Conservation (phyloP, 2,329 filamentous ascomycete genomes). For the Claviceps sp. region DNA sequence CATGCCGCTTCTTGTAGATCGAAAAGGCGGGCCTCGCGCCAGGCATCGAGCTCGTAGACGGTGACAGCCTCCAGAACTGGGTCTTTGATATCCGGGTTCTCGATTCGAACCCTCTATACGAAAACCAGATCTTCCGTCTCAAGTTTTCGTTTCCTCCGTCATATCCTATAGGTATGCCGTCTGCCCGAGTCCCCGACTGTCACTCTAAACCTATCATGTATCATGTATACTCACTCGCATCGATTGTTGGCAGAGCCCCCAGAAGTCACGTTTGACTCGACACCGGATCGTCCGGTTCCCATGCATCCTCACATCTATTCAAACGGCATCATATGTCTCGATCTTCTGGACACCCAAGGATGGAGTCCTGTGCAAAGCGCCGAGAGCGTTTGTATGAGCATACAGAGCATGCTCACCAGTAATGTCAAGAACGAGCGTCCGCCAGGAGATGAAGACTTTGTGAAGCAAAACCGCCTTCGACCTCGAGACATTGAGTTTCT, state of each 20-base stretch:
- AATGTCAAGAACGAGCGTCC: constrained; percentile 87
- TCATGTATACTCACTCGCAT: background rate
- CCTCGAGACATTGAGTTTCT: constrained; percentile 86
- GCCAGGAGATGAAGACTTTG: constrained; percentile 81
- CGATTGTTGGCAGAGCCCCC: constrained; percentile 55
- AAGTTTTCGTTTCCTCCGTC: constrained; percentile 72
- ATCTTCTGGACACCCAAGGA: constrained; percentile 73
- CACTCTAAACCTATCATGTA: background rate
- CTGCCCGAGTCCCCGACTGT: background rate
- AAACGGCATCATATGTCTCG: constrained; percentile 96
- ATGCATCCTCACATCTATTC: constrained; percentile 97
- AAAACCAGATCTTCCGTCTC: constrained; percentile 64
- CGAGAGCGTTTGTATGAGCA: constrained; percentile 90
- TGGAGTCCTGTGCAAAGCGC: constrained; percentile 98
- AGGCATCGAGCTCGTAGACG: constrained; percentile 69
- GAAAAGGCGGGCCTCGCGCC: constrained; percentile 42
- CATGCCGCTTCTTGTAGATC: constrained; percentile 27
- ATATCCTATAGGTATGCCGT: constrained; percentile 75
- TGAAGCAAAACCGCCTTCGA: constrained; percentile 61
- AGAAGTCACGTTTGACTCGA: constrained; percentile 76
- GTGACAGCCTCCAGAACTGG: constrained; percentile 66
- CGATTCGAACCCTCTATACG: constrained; percentile 80
- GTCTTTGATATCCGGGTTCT: constrained; percentile 82
- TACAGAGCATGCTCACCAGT: constrained; percentile 96
- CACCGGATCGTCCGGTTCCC: constrained; percentile 57